Percentiles rank a stretch among this genome's conserved stretches.
These are phyloP conservation scores for Schizonepeta tenuifolia DNA, from an alignment of 257 asterid species.

Conservation along the genomic window DNA sequence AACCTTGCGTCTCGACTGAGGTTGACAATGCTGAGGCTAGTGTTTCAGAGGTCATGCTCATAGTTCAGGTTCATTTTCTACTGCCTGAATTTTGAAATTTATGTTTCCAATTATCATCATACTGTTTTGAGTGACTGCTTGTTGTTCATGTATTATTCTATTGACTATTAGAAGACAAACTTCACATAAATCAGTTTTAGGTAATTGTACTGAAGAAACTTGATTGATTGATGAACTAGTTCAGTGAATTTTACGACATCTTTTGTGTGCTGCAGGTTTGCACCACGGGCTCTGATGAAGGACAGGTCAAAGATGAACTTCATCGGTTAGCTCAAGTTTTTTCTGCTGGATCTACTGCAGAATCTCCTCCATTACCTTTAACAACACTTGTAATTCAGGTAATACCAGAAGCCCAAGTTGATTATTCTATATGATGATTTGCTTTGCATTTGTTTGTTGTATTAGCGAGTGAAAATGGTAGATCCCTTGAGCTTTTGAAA, in stretches of 20 bases:
- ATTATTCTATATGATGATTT: neutral
- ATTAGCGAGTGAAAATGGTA: neutral
- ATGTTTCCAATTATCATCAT: conserved; percentile 13
- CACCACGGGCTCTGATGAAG: conserved; percentile 65
- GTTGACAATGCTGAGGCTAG: conserved; percentile 49
- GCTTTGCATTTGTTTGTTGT: conserved; percentile 22
- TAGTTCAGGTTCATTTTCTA: conserved; percentile 76
- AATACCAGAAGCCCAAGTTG: conserved; percentile 21
- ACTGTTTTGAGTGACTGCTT: conserved; percentile 11
- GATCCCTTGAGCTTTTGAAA: neutral
- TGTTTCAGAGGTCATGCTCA: conserved; percentile 86
- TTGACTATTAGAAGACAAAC: conserved; percentile 9
- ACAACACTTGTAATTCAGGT: conserved; percentile 90
- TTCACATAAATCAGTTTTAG: conserved; percentile 12
- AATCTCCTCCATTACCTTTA: conserved; percentile 70
- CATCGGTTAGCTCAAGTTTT: conserved; percentile 75
- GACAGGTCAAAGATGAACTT: conserved; percentile 60
- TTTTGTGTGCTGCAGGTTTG: conserved; percentile 59
- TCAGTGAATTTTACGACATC: conserved; percentile 11
- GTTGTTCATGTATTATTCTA: neutral
- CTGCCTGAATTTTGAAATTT: conserved; percentile 25
- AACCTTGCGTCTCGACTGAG: conserved; percentile 45
- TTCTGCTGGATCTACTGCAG: conserved; percentile 56
- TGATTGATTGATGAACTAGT: conserved; percentile 28
- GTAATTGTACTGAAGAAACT: conserved; percentile 19